phyloP scores from a whole-genome alignment of 176 grass and related monocot species.

The Cymbopogon citratus region DNA sequence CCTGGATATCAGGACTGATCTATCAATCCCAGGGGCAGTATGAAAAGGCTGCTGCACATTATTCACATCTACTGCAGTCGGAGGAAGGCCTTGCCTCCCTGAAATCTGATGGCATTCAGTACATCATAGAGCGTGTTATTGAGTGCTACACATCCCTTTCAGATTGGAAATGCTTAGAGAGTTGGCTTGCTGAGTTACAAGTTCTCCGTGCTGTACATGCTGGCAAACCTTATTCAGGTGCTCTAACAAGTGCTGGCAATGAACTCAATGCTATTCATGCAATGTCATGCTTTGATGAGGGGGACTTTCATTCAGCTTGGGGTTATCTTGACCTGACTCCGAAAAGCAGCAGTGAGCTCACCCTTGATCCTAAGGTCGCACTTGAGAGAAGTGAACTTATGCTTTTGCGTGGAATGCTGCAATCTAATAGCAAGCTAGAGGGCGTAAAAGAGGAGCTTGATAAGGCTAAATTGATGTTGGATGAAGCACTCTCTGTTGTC shows the following conservation, averaged over 20 bases:
- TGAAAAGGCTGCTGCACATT: slow-evolving; percentile 92
- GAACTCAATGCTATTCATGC: slow-evolving; percentile 96
- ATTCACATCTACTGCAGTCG: slow-evolving; percentile 86
- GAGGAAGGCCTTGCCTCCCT: slow-evolving; percentile 70
- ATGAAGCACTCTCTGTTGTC: slow-evolving; percentile 77
- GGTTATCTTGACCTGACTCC: slow-evolving; percentile 92
- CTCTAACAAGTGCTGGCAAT: slow-evolving; percentile 79
- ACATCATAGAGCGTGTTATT: slow-evolving; percentile 77
- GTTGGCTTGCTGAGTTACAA: slow-evolving; percentile 87
- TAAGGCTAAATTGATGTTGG: slow-evolving; percentile 84
- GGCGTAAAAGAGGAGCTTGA: slow-evolving; percentile 47
- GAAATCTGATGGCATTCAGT: slow-evolving; percentile 91
- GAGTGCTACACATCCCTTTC: slow-evolving; percentile 91
- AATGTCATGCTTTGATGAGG: slow-evolving; percentile 76
- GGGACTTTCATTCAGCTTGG: slow-evolving; percentile 78
- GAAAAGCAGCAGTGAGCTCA: slow-evolving; percentile 81
- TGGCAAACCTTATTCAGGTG: slow-evolving; percentile 95
- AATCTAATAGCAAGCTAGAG: slow-evolving; percentile 42
- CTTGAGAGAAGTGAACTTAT: slow-evolving; percentile 95
- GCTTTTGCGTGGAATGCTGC: slow-evolving; percentile 89
- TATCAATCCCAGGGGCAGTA: slow-evolving; percentile 84
- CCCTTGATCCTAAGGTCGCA: slow-evolving; percentile 83
- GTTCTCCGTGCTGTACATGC: slow-evolving; percentile 82
- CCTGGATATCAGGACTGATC: slow-evolving; percentile 88
- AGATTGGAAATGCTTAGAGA: slow-evolving; percentile 97